Percentiles rank a stretch among this genome's conserved stretches.
Evolutionary conservation across 2,329 filamentous ascomycete species (phyloP).

Genomic region (Penicillium paneum): DNA sequence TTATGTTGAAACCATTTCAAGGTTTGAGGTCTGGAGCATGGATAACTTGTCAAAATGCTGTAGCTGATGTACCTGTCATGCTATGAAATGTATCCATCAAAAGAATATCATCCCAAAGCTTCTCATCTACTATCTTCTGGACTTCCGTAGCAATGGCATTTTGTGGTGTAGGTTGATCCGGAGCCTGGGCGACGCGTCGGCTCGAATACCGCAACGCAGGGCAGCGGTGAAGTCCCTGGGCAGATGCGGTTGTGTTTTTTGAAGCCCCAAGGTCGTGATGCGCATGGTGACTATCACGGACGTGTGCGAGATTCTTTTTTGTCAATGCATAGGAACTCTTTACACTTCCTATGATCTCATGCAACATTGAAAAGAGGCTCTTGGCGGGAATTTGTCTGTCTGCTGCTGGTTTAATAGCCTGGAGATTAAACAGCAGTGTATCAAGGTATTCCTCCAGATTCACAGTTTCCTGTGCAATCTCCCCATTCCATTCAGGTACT

Average conservation of each 20-base stretch:
- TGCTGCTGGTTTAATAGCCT: conserved; percentile 3
- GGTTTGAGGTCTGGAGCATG: not conserved
- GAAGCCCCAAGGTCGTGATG: not conserved
- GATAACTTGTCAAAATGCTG: not conserved
- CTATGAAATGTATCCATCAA: conserved; percentile 6
- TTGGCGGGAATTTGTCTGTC: conserved; percentile 12
- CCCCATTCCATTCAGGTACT: conserved; percentile 11
- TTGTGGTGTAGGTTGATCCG: not conserved
- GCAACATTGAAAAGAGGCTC: conserved; percentile 16
- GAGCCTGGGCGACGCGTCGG: conserved; percentile 2
- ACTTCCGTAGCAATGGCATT: conserved; percentile 3
- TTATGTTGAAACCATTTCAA: conserved; percentile 1
- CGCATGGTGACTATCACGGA: not conserved
- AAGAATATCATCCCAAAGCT: conserved; percentile 4
- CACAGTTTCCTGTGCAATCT: conserved; percentile 12
- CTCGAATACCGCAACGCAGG: conserved; percentile 17
- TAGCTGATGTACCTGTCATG: conserved; percentile 1
- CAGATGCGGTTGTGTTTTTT: not conserved
- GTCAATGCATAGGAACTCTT: conserved; percentile 11
- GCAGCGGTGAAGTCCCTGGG: conserved; percentile 9
- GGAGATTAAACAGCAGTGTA: conserved; percentile 1
- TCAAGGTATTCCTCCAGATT: conserved; percentile 11
- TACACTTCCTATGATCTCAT: conserved; percentile 16
- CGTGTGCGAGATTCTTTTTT: conserved; percentile 2
- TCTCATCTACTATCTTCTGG: conserved; percentile 8